Evolutionary conservation across 768 basidiomycete genomes (phyloP).

Genomic region (Calocybe gangraenosa): DNA sequence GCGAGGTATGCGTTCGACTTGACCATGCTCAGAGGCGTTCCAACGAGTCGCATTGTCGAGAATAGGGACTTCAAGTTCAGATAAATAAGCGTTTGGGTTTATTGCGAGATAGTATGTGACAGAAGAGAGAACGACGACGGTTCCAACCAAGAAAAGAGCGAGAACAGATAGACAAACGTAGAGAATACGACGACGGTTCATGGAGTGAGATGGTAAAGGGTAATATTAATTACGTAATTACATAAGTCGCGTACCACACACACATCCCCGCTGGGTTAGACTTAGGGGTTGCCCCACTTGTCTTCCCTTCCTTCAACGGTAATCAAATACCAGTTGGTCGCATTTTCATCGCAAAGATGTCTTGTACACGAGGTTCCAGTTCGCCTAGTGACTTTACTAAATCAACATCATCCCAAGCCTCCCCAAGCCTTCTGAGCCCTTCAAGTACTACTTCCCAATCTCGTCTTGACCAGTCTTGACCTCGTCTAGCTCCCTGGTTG

Average conservation of each 20-base stretch:
- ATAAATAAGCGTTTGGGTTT: slow-evolving; percentile 71
- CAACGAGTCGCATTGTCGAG: slow-evolving; percentile 51
- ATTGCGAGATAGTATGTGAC: slow-evolving; percentile 89
- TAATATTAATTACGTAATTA: slow-evolving; percentile 5
- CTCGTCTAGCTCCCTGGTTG: slow-evolving; percentile 52
- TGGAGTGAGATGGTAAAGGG: slow-evolving; percentile 19
- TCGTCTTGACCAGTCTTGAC: slow-evolving; percentile 67
- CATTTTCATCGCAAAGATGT: slow-evolving; percentile 44
- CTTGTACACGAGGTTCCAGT: slow-evolving; percentile 43
- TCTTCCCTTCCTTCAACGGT: too few relatives aligned
- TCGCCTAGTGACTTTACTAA: slow-evolving; percentile 46
- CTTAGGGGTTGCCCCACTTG: too few relatives aligned
- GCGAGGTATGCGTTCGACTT: slow-evolving; percentile 77
- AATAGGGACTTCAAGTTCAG: slow-evolving; percentile 69
- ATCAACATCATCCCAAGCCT: slow-evolving; percentile 48
- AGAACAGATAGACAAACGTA: slow-evolving; percentile 47
- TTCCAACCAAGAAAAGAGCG: slow-evolving; percentile 79
- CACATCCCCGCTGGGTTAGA: background rate
- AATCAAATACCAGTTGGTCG: slow-evolving; percentile 29
- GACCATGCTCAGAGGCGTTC: slow-evolving; percentile 59
- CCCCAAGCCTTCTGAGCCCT: slow-evolving; percentile 44
- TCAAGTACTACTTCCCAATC: slow-evolving; percentile 60
- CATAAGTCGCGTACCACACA: slow-evolving; percentile 3
- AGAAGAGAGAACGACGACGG: slow-evolving; percentile 87
- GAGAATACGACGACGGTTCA: slow-evolving; percentile 43